A percentile compares a stretch with the other conserved stretches of the same genome.
Conservation (phyloP, 2,329 filamentous ascomycete genomes). For the Bretziella fagacearum region DNA sequence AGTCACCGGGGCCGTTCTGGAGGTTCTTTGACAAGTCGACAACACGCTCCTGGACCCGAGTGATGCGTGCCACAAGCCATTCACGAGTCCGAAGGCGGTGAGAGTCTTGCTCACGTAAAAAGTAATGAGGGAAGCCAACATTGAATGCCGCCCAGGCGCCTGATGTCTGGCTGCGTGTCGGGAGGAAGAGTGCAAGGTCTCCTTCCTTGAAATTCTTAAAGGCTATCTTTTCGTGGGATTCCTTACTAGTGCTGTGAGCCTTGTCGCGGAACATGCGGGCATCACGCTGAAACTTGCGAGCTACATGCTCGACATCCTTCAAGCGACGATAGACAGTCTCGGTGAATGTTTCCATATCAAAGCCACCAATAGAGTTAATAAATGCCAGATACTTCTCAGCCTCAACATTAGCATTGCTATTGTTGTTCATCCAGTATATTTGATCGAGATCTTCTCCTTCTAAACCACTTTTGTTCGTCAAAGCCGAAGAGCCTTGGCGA, state of each 20-base stretch:
- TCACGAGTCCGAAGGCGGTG: slow-evolving; percentile 74
- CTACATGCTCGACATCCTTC: slow-evolving; percentile 83
- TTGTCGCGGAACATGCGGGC: slow-evolving; percentile 75
- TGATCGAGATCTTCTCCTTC: slow-evolving; percentile 53
- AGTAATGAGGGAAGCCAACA: slow-evolving; percentile 91
- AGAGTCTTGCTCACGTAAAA: slow-evolving; percentile 78
- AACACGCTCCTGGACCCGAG: slow-evolving; percentile 77
- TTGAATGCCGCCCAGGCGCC: slow-evolving; percentile 98
- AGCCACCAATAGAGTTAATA: slow-evolving; percentile 53
- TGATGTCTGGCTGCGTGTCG: slow-evolving; percentile 83
- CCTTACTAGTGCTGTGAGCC: slow-evolving; percentile 60
- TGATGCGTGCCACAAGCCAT: slow-evolving; percentile 92
- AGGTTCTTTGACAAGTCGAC: slow-evolving; percentile 79
- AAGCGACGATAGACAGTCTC: slow-evolving; percentile 78
- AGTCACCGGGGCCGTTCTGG: slow-evolving; percentile 28
- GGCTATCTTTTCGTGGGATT: slow-evolving; percentile 89
- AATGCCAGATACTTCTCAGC: slow-evolving; percentile 58
- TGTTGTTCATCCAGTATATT: slow-evolving; percentile 65
- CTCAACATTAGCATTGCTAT: slow-evolving; percentile 39
- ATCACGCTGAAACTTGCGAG: slow-evolving; percentile 85
- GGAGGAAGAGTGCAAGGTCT: slow-evolving; percentile 82
- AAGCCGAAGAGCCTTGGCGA: slow-evolving; percentile 32
- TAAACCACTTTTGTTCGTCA: slow-evolving; percentile 36
- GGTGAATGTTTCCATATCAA: slow-evolving; percentile 69
- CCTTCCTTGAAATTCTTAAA: slow-evolving; percentile 94